A percentile compares a stretch with the other conserved stretches of the same genome.
phyloP scores from a whole-genome alignment of 2,329 filamentous ascomycete genomes.

The Lachnellula willkommii region DNA sequence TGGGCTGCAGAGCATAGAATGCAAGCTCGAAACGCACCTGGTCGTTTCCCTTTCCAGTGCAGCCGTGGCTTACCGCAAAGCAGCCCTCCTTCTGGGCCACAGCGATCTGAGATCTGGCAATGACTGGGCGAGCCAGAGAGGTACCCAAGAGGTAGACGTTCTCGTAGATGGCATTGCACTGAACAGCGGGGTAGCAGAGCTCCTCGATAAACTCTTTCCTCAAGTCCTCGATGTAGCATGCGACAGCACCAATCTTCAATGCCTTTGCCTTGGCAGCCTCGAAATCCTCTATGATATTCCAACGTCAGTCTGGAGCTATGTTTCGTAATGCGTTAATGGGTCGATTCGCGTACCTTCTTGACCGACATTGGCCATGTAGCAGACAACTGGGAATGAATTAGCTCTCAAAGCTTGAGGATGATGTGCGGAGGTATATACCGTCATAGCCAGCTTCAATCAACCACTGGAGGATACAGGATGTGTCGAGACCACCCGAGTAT shows the following conservation, averaged over 20 bases:
- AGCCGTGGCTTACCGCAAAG: slow-evolving; percentile 45
- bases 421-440: slow-evolving; percentile 12
- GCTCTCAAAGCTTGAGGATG: background rate
- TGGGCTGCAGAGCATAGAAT: slow-evolving; percentile 57
- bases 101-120: slow-evolving; percentile 60
- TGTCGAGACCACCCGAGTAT: slow-evolving; percentile 42
- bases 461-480: slow-evolving; percentile 41
- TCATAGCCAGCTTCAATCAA: slow-evolving; percentile 47
- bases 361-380: slow-evolving; percentile 64
- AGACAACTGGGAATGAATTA: slow-evolving; percentile 23
- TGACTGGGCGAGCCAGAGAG: slow-evolving; percentile 63
- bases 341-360: slow-evolving; percentile 45
- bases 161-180: slow-evolving; percentile 68
- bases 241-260: slow-evolving; percentile 36
- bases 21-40: slow-evolving; percentile 62
- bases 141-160: slow-evolving; percentile 59
- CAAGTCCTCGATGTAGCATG: slow-evolving; percentile 52
- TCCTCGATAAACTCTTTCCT: slow-evolving; percentile 73
- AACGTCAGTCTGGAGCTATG: background rate
- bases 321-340: background rate
- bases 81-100: slow-evolving; percentile 57
- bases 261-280: slow-evolving; percentile 69
- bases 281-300: slow-evolving; percentile 56
- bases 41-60: slow-evolving; percentile 61
- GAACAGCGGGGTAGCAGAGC: slow-evolving; percentile 68